Conservation (phyloP, 2,329 filamentous ascomycete genomes). For the Ophidiomyces ophidiicola region DNA sequence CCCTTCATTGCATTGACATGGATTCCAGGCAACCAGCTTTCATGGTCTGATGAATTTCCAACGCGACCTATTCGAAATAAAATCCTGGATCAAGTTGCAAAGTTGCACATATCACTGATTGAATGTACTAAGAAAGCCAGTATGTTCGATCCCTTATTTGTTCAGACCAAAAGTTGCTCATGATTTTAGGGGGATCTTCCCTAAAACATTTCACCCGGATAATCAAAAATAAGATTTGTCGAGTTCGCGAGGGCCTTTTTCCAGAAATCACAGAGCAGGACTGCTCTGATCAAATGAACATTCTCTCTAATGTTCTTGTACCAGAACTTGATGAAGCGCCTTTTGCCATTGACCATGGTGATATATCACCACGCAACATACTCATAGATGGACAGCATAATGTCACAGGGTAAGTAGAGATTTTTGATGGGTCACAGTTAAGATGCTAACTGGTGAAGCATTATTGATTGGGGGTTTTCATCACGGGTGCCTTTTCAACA, state of each 20-base stretch:
- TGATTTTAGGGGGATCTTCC: not conserved
- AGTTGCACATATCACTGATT: slow-evolving; percentile 8
- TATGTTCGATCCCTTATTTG: not conserved
- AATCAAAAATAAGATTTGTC: slow-evolving; percentile 11
- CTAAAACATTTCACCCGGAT: slow-evolving; percentile 7
- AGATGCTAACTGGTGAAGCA: slow-evolving; percentile 5
- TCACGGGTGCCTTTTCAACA: slow-evolving; percentile 8
- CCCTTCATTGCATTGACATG: slow-evolving; percentile 9
- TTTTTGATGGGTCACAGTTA: not conserved
- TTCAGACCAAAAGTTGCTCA: not conserved
- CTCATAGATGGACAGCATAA: slow-evolving; percentile 13
- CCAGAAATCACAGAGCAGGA: slow-evolving; percentile 6
- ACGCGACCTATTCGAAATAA: slow-evolving; percentile 2
- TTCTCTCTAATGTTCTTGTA: slow-evolving; percentile 6
- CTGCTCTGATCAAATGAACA: slow-evolving; percentile 6
- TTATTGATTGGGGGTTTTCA: slow-evolving; percentile 12
- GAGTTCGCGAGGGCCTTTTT: slow-evolving; percentile 10
- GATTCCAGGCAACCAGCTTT: slow-evolving; percentile 2
- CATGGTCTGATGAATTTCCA: slow-evolving; percentile 1
- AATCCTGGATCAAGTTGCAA: slow-evolving; percentile 7
- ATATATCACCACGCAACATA: slow-evolving; percentile 12
- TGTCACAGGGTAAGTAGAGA: slow-evolving; percentile 10
- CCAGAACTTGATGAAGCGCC: slow-evolving; percentile 7
- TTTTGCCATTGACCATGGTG: slow-evolving; percentile 12
- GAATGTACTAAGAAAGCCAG: slow-evolving; percentile 2